Conservation (phyloP, 345 rosid species). For the Noccaea bulbosa region DNA sequence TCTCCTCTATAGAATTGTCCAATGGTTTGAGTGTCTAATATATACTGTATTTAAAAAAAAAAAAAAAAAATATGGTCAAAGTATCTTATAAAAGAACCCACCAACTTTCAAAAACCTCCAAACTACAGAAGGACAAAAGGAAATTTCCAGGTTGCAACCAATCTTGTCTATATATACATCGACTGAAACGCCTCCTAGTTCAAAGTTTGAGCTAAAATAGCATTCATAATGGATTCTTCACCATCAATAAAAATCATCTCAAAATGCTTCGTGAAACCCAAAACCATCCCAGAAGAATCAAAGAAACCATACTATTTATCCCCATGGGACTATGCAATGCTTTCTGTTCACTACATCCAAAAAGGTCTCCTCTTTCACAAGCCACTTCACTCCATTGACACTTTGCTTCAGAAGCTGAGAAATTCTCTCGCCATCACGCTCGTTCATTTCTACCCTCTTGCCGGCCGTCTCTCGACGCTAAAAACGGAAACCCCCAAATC, state of each 20-base stretch:
- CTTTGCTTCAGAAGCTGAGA: constrained; percentile 51
- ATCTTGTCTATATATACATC: neutral
- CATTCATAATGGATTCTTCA: constrained; percentile 31
- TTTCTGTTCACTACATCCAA: constrained; percentile 72
- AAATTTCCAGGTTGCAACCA: neutral
- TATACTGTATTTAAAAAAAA: no score
- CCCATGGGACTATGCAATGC: constrained; percentile 76
- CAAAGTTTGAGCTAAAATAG: neutral
- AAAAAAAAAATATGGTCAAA: no score
- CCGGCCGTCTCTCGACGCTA: constrained; percentile 63
- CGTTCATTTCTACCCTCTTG: constrained; percentile 73
- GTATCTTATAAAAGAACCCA: no score
- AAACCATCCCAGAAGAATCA: constrained; percentile 43
- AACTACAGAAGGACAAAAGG: neutral
- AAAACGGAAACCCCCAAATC: constrained; percentile 43
- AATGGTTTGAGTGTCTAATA: no score
- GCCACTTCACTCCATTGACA: constrained; percentile 53
- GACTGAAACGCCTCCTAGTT: neutral
- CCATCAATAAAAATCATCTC: constrained; percentile 32
- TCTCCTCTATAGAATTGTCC: no score
- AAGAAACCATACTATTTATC: constrained; percentile 56
- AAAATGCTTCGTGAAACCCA: constrained; percentile 47
- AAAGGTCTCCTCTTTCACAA: constrained; percentile 68
- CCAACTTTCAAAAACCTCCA: no score
- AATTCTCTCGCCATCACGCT: constrained; percentile 72